Evolutionary conservation across 495 filamentous ascomycete genomes (phyloP), one percentile per base, ranked within the genome.

Genomic region (Astrothelium macrocarpum): DNA sequence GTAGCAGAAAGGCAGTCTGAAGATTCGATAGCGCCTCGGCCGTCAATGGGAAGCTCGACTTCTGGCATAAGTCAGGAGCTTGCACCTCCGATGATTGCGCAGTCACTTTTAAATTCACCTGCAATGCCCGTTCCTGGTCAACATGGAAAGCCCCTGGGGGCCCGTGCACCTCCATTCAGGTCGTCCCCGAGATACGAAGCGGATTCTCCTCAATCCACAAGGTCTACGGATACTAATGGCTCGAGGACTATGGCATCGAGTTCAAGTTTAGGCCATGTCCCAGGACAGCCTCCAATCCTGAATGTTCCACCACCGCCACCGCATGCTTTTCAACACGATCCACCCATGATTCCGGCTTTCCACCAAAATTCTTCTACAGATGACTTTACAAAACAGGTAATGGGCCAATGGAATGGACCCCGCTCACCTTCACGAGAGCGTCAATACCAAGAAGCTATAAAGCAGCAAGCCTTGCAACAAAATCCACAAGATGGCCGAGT

Each of bases 281-380:
- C 25, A 29, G 49, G 49, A 29, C 49, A 56, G 29, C 49, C 49
- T 20, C 49, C 49, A 11, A 56, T 56, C 25, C 16, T 56, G 9
- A 56, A 56, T 56, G 49, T 56, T n/a, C 49, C 49, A 29, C 49
- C 4, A 25, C 49, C 49, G 16, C 49, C 49, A 29, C 49, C 49
- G 25, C 49, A 56, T 29, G 5, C 49, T 11, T 56, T 29, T 56
- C 20, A 56, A 29, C 49, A 29, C 25, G 25, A 29, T 16, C 5
- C 49, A 5, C 49, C 49, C 9, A 26, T 3, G 16, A 26, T 56
- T 32, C 11, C n/a, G 23, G 23, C 29, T 56, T 29, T 56, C 49
- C 49, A 56, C 12, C 49, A 56, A 16, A 29, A 56, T 29, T 56
- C 49, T 10, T 56, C 49, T 5, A 56, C 49, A 16, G 49, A 56